Evolutionary conservation across 2,329 filamentous ascomycete species (phyloP), one percentile per base, ranked within the genome.

Genomic region (Sclerotinia glacialis): DNA sequence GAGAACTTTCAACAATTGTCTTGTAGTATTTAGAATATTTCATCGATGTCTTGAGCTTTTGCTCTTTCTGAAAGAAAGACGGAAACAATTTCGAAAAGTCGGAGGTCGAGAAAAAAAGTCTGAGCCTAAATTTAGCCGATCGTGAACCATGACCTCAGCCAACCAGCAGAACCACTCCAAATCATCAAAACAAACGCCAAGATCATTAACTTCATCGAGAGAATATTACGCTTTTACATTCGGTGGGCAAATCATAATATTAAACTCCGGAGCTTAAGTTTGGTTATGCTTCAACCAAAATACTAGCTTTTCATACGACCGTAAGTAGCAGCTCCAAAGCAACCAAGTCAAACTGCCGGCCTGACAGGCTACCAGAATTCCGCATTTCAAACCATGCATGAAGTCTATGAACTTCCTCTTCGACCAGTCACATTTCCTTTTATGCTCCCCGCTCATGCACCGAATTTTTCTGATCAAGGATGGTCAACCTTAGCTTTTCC

Each of bases 401-500:
- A 56, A 40, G 5, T 34, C 21, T 56, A 47, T 4, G 40, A 64
- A 18, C 5, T 64, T 14, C 62, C 62, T 3, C 62, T 65, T 44
- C 63, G 65, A 9, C 68, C 63, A 12, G 66, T 73, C 2, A 53
- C 54, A 16, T 65, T 73, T 8, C 68, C 71, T 12, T 64, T 54
- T 21, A 67, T 73, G 16, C 65, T 67, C 53, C 68, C 68, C 12
- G 63, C 67, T 6, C 69, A 73, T 44, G 59, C 67, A 55, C 59
- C 59, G 18, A 67, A 70, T 34, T 67, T 73, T 18, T 31, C 59
- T 8, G 67, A 72, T 40, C 69, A 74, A 58, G 73, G 73, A 2
- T 74, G 72, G 72, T 69, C 72, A 18, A 72, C 69, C n/a, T 60
- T 73, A 1, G 67, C 68, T 1, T 70, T 70, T 40, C 9, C 65